phyloP scores from a whole-genome alignment of 768 basidiomycete species.

The Mycena maculata region DNA sequence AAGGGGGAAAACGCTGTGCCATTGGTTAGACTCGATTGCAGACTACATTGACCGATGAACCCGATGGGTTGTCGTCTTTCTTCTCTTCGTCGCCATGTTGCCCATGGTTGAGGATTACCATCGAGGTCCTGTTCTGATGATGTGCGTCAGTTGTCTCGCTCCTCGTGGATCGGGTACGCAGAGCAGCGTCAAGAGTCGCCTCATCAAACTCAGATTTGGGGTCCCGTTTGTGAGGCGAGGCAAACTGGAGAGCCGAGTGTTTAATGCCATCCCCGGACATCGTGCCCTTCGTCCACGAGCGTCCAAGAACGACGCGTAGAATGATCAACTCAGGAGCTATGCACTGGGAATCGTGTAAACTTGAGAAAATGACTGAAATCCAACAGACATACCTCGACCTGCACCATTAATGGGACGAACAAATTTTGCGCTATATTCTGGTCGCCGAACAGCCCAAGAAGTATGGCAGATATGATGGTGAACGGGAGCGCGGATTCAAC shows the following conservation, averaged over 20 bases:
- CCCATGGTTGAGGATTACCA: conserved; percentile 7
- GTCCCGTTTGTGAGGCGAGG: background rate
- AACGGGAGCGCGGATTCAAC: conserved; percentile 51
- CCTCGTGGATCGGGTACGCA: background rate
- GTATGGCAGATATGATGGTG: conserved; percentile 46
- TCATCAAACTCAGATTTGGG: background rate
- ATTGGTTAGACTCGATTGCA: too few relatives aligned
- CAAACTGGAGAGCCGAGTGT: conserved; percentile 11
- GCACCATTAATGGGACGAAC: conserved; percentile 40
- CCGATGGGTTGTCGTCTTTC: background rate
- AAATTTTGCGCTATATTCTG: conserved; percentile 38
- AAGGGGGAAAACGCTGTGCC: too few relatives aligned
- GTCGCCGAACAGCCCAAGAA: conserved; percentile 37
- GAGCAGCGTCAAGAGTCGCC: background rate
- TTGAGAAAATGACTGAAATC: background rate
- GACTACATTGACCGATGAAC: too few relatives aligned
- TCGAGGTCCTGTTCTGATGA: conserved; percentile 3
- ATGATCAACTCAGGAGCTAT: conserved; percentile 49
- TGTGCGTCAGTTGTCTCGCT: background rate
- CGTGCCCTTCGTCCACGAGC: conserved; percentile 46
- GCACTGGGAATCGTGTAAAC: conserved; percentile 35
- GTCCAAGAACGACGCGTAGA: conserved; percentile 46
- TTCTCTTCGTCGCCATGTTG: background rate
- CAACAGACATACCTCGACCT: conserved; percentile 33
- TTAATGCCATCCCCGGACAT: conserved; percentile 12